Evolutionary conservation across 2,329 filamentous ascomycete genomes (phyloP), one percentile per base, ranked within the genome.

Genomic region (Cephalotrichum gorgonifer): DNA sequence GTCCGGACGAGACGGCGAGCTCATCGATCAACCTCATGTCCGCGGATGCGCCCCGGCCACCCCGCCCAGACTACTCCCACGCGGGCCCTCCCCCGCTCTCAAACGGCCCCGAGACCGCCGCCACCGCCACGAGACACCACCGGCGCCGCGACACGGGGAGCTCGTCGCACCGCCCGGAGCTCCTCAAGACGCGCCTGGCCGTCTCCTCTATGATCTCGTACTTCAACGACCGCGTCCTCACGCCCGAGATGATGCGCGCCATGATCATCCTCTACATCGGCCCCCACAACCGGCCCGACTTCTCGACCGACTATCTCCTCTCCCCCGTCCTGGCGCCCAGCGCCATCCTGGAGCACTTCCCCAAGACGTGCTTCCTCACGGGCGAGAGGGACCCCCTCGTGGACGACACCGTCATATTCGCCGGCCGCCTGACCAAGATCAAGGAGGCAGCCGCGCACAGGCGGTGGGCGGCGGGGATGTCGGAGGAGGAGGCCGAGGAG

Each of bases 221-320:
- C 67, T 95, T 96, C 65, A 93, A 95, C 63, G 93, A 98, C 64
- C 85, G 93, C 26, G 86, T 98, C 26, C 75, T 98, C 14, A 91
- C 88, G 0, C 91, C 93, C 0, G 93, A 98, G 65, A 95, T 97
- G 88, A 96, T 97, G 85, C 86, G 93, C 28, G 88, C 90, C 54
- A 97, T 98, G 90, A 95, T 98, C 55, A 95, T 98, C 55, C 74
- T 98, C 4, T 98, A 98, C 63, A 86, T 98, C 49, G 93, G 93
- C 1, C 89, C 90, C 0, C 86, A 96, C 62, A 88, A 93, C 63
- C 84, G 90, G 1, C 93, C 93, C 0, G 89, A 97, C 62, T 97
- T 98, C 64, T 81, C 81, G 26, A 88, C 86, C 6, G 91, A 98
- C 64, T 96, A 89, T 62, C 77, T 95, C 0, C 78, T 98, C 2